Evolutionary conservation across 768 basidiomycete genomes (phyloP).

Genomic region (Trametes maxima): DNA sequence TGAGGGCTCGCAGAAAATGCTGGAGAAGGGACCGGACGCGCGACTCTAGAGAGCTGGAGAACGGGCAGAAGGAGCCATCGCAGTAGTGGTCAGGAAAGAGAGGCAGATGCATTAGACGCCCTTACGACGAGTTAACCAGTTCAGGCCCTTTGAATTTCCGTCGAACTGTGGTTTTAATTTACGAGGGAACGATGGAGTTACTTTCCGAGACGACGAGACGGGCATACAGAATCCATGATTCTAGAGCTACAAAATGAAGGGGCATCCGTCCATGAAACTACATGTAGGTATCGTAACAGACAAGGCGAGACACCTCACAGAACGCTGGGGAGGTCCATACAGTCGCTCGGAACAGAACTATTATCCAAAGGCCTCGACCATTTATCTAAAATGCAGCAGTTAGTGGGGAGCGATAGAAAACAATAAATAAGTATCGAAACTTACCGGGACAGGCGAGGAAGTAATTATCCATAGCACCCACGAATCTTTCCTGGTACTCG

Average conservation of each 20-base stretch:
- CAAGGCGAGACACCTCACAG: constrained; percentile 24
- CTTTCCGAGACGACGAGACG: no score
- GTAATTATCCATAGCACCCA: constrained; percentile 70
- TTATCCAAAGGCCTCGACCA: constrained; percentile 42
- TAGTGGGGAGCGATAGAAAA: not conserved
- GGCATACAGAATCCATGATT: not conserved
- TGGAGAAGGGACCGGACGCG: no score
- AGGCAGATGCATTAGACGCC: no score
- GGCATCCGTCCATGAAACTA: not conserved
- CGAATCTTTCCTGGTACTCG: constrained; percentile 79
- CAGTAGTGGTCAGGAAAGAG: no score
- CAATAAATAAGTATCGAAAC: constrained; percentile 20
- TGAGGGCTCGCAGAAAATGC: no score
- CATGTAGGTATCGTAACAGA: not conserved
- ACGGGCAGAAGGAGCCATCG: no score
- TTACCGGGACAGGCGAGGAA: constrained; percentile 77
- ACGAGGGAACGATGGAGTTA: no score
- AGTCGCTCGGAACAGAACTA: constrained; percentile 32
- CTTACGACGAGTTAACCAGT: no score
- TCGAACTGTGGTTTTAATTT: no score
- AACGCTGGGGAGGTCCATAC: constrained; percentile 35
- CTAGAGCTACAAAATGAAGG: not conserved
- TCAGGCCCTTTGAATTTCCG: no score
- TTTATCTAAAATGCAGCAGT: constrained; percentile 33
- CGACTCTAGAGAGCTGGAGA: no score